These are phyloP conservation scores for Urochloa ruziziensis DNA, from an alignment of 176 grass and related monocot genomes.

Conservation along the genomic window DNA sequence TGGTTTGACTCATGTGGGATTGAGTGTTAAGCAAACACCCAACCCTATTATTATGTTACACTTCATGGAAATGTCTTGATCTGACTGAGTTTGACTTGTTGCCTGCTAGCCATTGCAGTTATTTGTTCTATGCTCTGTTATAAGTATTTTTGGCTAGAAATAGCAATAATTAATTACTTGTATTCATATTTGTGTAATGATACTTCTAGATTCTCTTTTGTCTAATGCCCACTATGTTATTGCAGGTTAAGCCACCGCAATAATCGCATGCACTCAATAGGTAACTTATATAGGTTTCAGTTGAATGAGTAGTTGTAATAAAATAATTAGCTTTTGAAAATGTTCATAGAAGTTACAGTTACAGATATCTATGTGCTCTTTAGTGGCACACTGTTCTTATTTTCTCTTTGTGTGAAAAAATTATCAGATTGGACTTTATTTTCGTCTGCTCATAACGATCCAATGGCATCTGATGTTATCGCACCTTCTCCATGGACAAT, in stretches of 20 bases:
- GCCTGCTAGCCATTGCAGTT: conserved; percentile 4
- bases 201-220: background rate
- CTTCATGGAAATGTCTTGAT: background rate
- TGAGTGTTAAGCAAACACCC: conserved; percentile 11
- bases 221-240: conserved; percentile 31
- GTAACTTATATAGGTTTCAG: conserved; percentile 39
- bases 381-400: background rate
- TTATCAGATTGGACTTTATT: conserved; percentile 94
- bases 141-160: conserved; percentile 21
- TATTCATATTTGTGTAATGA: conserved; percentile 5
- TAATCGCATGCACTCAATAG: conserved; percentile 73
- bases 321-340: background rate
- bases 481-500: conserved; percentile 95
- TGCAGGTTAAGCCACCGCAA: conserved; percentile 59
- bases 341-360: background rate
- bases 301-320: background rate
- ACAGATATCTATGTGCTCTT: background rate
- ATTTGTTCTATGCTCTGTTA: background rate
- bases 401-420: conserved; percentile 19
- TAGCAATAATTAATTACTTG: background rate
- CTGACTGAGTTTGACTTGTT: background rate
- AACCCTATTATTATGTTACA: background rate
- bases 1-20: background rate
- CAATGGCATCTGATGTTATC: conserved; percentile 87
- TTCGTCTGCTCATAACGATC: conserved; percentile 75